Conservation (phyloP, 495 filamentous ascomycete species). For the Xylaria telfairii region DNA sequence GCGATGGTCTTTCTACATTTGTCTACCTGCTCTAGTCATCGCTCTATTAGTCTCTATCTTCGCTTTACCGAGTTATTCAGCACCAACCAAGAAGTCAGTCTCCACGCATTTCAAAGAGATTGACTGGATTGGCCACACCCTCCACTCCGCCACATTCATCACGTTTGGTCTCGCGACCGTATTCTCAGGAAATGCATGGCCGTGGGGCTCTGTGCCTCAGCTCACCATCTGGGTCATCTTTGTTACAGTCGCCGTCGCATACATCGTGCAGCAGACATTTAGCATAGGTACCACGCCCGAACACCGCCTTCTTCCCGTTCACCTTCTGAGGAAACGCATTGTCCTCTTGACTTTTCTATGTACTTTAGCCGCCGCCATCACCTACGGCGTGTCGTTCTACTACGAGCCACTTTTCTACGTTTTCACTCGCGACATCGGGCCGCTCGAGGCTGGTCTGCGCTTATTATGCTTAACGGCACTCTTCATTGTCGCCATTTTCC, state of each 20-base stretch:
- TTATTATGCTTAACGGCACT: constrained; percentile 59
- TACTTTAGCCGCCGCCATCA: constrained; percentile 35
- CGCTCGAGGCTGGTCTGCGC: constrained; percentile 47
- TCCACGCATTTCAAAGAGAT: constrained; percentile 44
- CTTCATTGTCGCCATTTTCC: constrained; percentile 47
- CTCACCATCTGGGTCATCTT: constrained; percentile 32
- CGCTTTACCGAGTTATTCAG: constrained; percentile 54
- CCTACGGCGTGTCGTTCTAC: constrained; percentile 52
- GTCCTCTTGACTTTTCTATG: constrained; percentile 30
- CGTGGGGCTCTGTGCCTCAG: constrained; percentile 25
- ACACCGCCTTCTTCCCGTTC: constrained; percentile 57
- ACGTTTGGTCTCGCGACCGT: constrained; percentile 28
- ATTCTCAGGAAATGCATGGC: constrained; percentile 54
- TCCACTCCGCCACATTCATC: constrained; percentile 30
- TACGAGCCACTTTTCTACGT: constrained; percentile 60
- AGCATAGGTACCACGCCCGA: constrained; percentile 51
- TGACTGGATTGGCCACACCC: constrained; percentile 44
- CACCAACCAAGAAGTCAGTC: constrained; percentile 44
- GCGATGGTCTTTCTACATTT: constrained; percentile 71
- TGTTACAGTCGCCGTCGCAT: constrained; percentile 24
- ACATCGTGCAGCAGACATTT: constrained; percentile 42
- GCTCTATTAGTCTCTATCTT: constrained; percentile 60
- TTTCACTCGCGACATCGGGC: constrained; percentile 47
- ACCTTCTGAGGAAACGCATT: constrained; percentile 36
- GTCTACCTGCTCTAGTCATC: constrained; percentile 60